Evolutionary conservation across 192 early-diverging fungal genomes (phyloP), one percentile per base, ranked within the genome.

Genomic region (Mortierella antarctica): DNA sequence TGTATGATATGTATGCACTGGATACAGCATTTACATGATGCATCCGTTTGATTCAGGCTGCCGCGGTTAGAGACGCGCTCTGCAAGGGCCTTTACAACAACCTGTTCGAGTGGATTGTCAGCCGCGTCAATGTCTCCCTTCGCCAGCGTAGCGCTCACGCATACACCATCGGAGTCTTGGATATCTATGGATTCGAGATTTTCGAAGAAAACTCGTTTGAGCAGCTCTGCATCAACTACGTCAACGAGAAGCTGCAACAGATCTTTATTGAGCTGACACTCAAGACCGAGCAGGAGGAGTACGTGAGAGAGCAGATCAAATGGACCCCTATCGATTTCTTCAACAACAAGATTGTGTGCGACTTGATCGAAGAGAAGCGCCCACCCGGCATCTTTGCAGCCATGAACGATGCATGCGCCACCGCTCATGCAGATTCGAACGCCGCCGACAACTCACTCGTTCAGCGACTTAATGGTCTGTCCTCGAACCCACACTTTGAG

Each of bases 271-370:
- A 99, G 85, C 84, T 99, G 57, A 99, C 98, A 23, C 88, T 99
- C 49, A 99, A 99, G 86, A 90, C 95, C 8, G 98, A 99, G 86
- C 98, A 99, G 88, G 97, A 99, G 85, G 98, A 99, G 82, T 99
- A 99, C 71, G 92, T 95, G 61, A 86, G 91, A 54, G 98, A 99
- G 86, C 91, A 95, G 62, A 99, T 99, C 82, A 83, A 96, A 73
- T 99, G 98, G 98, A 96, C 95, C 14, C 97, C 96, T n/a, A 99
- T 99, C 72, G 93, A 96, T 64, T 99, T 95, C 82, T 99, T 99
- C 86, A 99, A 99, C 88, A 99, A 99, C 86, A 98, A 98, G 85
- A 88, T 99, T 49, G 98, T 99, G 40, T 98, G 98, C 66, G 98
- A 99, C 70, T 85, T 99, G 60, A 99, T 99, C 63, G 98, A 99